Conservation (phyloP, 106 monocot species). For the Dendrobium nobile region DNA sequence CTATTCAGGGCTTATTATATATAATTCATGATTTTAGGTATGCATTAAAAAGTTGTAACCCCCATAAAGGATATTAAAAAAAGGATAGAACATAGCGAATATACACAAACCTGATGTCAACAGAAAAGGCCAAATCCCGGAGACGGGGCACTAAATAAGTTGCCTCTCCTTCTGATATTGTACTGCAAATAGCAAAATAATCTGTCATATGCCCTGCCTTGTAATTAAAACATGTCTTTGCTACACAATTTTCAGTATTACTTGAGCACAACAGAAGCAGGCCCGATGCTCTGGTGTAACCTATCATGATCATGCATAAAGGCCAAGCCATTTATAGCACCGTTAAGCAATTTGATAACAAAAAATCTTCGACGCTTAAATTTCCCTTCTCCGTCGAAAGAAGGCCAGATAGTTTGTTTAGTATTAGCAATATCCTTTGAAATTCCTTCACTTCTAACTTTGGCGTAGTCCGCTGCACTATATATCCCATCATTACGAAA, state of each 20-base stretch:
- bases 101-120: conserved; percentile 57
- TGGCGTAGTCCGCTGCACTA: conserved; percentile 91
- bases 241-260: conserved; percentile 21
- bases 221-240: not conserved
- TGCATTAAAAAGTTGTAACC: not conserved
- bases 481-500: conserved; percentile 85
- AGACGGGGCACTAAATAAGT: conserved; percentile 68
- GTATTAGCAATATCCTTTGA: conserved; percentile 24
- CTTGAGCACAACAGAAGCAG: conserved; percentile 92
- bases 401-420: conserved; percentile 42
- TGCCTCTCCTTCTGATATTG: conserved; percentile 59
- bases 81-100: not conserved
- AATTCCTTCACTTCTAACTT: conserved; percentile 45
- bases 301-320: conserved; percentile 81
- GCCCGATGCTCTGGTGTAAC: conserved; percentile 94
- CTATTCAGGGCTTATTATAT: not conserved
- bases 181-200: conserved; percentile 36
- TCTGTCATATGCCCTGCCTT: not conserved
- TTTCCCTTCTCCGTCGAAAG: conserved; percentile 33
- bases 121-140: conserved; percentile 93
- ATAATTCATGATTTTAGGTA: not conserved
- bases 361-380: conserved; percentile 57
- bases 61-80: not conserved
- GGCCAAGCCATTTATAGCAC: conserved; percentile 69
- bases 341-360: conserved; percentile 71